Evolutionary conservation across 805 yeast species (phyloP), one percentile per base, ranked within the genome.

Genomic region (Yarrowia keelungensis): DNA sequence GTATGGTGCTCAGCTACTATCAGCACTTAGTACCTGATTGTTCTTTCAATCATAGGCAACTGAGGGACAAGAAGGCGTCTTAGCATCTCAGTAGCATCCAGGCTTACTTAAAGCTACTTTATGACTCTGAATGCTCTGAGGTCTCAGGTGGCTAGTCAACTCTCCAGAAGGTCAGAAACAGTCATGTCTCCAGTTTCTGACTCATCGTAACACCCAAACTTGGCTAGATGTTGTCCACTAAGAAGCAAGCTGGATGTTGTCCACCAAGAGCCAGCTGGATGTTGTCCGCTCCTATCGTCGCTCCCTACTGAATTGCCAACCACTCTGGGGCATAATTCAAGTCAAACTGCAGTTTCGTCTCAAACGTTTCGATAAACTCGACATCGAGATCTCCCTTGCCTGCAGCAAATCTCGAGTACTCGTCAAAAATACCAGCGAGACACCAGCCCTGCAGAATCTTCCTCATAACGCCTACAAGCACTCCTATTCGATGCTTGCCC

Each of bases 401-500:
- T 2, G 71, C 72, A 7, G 98, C 96, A 78, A 92, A 94, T 76
- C 91, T 87, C 69, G 90, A 91, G 77, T 94, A 94, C 77, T 94
- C 99, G 76, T 92, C 97, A 77, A 92, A 95, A 7, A 92, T 89
- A 1, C 97, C 97, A 66, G 97, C 88, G 74, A 91, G 82, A 69
- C 95, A 87, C 99, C 99, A 94, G 1, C 96, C 96, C 78, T 92
- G 97, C 56, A 92, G 79, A 66, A 89, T 77, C 75, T 91, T 92
- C 61, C 99, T 80, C 84, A 94, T 87, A 39, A 92, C 83, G 0
- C 97, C 99, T n/a, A 93, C 96, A 50, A 93, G 81, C 0, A 95
- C 93, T 0, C 98, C 98, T 2, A 92, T 93, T 51, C 99, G 79
- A 76, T 94, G 99, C 77, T 95, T 95, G n/a, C 99, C 99, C 80